Evolutionary conservation across 306 rosid genomes (phyloP), one percentile per base, ranked within the genome.

Genomic region (Medicago lupulina): DNA sequence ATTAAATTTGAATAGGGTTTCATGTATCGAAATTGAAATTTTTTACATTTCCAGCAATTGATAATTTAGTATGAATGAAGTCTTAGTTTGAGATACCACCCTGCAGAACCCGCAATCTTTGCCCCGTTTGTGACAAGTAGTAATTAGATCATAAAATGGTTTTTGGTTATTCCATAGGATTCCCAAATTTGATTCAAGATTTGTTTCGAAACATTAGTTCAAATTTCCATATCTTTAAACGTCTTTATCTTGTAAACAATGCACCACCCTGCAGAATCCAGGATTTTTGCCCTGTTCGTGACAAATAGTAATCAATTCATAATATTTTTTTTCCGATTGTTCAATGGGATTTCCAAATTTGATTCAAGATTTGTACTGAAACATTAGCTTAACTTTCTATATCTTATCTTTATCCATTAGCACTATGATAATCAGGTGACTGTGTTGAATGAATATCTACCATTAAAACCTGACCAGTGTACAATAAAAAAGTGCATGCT

Each of bases 371-470:
- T 16, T 25, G 28, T 41, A 61, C 43, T 13, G 25, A 12, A 15
- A 7, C 71, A 25, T 60, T 70, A 36, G 21, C 41, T 7, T 72
- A 59, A 71, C 36, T 15, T 55, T 7, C 40, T 57, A 44, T 16
- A n/a, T 57, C 21, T 18, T 40, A 21, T 63, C 74, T 57, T 65
- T 34, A n/a, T 47, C 55, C 16, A 8, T 40, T 25, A 71, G 46
- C 70, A 34, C 55, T 44, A 70, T 70, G 31, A 61, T 81, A 13
- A 51, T 75, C 38, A 38, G 9, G 73, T 10, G 53, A 23, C 41
- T 61, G 49, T 71, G 63, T 58, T 64, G 71, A 55, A 43, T 21
- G 71, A 23, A 51, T 76, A 41, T 76, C 71, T 62, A 51, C 13
- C 8, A 15, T 54, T 7, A 8, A 76, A 66, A 36, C 31, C 65